These are phyloP conservation scores for Russula earlei DNA, from an alignment of 768 basidiomycete genomes.

Conservation along the genomic window DNA sequence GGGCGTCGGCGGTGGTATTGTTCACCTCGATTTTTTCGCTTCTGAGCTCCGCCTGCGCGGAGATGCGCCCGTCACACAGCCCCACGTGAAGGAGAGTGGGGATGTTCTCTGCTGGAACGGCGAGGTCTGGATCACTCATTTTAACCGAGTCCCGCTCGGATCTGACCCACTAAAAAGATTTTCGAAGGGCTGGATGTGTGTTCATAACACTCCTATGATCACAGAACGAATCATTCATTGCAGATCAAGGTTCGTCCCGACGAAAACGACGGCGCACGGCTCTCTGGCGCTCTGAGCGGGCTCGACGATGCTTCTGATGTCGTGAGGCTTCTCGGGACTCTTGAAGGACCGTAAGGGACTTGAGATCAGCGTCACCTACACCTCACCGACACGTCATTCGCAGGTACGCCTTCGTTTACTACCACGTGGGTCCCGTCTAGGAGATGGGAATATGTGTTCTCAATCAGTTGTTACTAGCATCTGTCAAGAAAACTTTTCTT, in stretches of 20 bases:
- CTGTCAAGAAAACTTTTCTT: conserved; percentile 48
- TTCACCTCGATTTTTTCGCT: conserved; percentile 50
- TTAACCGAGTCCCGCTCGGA: background rate
- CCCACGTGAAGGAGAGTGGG: conserved; percentile 43
- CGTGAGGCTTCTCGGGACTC: conserved; percentile 39
- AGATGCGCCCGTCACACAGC: conserved; percentile 46
- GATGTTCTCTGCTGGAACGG: conserved; percentile 81
- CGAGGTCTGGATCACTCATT: conserved; percentile 39
- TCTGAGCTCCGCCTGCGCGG: conserved; percentile 75
- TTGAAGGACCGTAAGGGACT: conserved; percentile 75
- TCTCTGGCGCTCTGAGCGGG: conserved; percentile 30
- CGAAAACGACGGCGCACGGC: conserved; percentile 67
- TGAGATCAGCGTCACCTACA: background rate
- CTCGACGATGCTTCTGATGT: conserved; percentile 33
- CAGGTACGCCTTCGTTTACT: conserved; percentile 78
- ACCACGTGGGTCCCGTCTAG: conserved; percentile 42
- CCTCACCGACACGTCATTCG: conserved; percentile 1
- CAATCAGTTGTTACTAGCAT: conserved; percentile 28
- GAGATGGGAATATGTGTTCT: background rate
- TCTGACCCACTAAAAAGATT: conserved; percentile 31
- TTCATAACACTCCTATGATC: background rate
- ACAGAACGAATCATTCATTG: background rate
- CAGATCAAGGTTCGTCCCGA: conserved; percentile 38
- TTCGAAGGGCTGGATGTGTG: conserved; percentile 74
- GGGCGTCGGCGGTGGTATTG: background rate